Evolutionary conservation across 2,329 filamentous ascomycete genomes (phyloP), one percentile per base, ranked within the genome.

Genomic region (Pseudogymnoascus destructans): DNA sequence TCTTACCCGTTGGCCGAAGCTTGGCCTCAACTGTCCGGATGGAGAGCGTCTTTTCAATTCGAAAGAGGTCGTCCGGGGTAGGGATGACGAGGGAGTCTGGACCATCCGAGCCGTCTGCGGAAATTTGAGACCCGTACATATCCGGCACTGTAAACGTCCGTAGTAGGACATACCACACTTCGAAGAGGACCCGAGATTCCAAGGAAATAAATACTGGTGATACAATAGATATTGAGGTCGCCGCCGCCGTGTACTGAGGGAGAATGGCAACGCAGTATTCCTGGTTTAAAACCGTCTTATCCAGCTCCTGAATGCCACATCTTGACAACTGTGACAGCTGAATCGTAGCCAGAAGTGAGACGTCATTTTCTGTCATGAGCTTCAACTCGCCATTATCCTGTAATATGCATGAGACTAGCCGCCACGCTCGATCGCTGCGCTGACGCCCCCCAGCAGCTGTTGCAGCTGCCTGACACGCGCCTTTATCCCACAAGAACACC

Each of bases 241-340:
- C 80, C 17, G 82, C 82, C 8, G 86, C 79, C 0, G 89, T 84
- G 71, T 98, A 97, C 62, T 92, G 91, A 13, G 93, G 92, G 67
- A 96, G 96, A 52, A 98, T 92, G 57, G 89, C 91, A 62, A 98
- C 87, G 73, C 91, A 97, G 68, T 88, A 93, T 60, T 96, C 89
- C 70, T 93, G 88, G 63, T 95, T 89, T 40, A 98, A 73, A 7
- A 98, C 92, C 4, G 91, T 95, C 57, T 84, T 82, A 70, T 97
- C 89, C 57, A 98, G 76, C 65, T 91, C 83, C 70, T 98, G 93
- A 57, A 98, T 85, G 7, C 92, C 89, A 69, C 87, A 93, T 58
- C 93, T 82, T 15, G 90, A 93, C 6, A 98, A 77, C 66, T 95
- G 89, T 10, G 89, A 88, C 4, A 98, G 77, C 66, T 95, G 89